Base-by-base conservation (phyloP, 2,329 filamentous ascomycete species). In the Aspergillus persii region DNA sequence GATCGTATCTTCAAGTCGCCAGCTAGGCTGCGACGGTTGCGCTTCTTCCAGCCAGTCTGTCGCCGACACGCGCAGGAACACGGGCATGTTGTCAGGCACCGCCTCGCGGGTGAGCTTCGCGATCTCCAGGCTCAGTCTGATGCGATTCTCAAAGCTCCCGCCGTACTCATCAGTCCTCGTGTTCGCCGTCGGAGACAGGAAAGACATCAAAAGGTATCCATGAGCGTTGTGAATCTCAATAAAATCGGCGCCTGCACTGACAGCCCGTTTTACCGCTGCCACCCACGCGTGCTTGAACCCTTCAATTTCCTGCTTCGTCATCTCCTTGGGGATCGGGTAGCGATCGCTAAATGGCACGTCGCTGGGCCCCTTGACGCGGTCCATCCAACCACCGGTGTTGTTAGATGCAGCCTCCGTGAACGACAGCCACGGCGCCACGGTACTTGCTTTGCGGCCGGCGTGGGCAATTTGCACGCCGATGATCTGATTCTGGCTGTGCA, bases 401-500 rank as follows among this genome's bases (percentile, higher is more conserved):
- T 81, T 77, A 0, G 77, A 77, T 0, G 89, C 73, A 9, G 62
- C 65, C 15, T 66, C 68, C 3, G 60, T 63, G 29, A 62, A 63
- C 0, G 70, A 70, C 4, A 79, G 55, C 76, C 76, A 80, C 0
- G 84, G 84, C 0, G 84, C 83, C 3, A 86, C 80, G 1, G 83
- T 85, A 62, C 78, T 81, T 3, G 84, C 83, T 67, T 87, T 87
- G 39, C 84, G 74, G 7, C 92, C 92, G 0, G 91, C 92, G 70
- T 96, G 92, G 1, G 80, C 90, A 4, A 96, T 82, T 79, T 96
- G 92, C 62, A 96, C 88, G 53, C 84, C 91, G 53, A 91, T 86
- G 62, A 89, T 86, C 69, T 92, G 87, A 69, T 83, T 84, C 75
- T 96, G 92, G 29, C 84, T 86, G 78, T 96, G 92, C 3, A 89